phyloP scores from a whole-genome alignment of 2,329 filamentous ascomycete genomes.

The Orbilia quercus region DNA sequence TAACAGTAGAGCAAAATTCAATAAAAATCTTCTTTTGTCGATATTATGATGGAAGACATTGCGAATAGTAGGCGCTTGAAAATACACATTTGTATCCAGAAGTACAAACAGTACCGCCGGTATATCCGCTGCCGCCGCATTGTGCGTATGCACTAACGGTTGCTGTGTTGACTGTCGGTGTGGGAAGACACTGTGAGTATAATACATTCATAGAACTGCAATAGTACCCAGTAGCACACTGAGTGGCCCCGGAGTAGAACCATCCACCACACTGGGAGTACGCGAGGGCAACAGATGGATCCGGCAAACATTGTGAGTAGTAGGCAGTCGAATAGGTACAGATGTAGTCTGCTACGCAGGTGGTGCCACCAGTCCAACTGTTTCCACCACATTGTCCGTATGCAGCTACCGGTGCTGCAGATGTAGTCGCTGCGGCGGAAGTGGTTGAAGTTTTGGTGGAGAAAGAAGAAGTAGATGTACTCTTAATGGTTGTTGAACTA shows the following conservation, averaged over 20 bases:
- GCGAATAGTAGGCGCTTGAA: conserved; percentile 56
- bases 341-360: conserved; percentile 8
- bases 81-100: conserved; percentile 51
- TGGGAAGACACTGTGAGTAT: conserved; percentile 9
- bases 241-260: conserved; percentile 2
- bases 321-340: conserved; percentile 3
- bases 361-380: conserved; percentile 12
- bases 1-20: too few relatives aligned
- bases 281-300: background rate
- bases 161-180: conserved; percentile 7
- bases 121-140: conserved; percentile 56
- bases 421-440: conserved; percentile 5
- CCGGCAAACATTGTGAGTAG: conserved; percentile 12
- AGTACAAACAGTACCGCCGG: conserved; percentile 55
- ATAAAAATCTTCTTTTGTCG: background rate
- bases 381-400: conserved; percentile 19
- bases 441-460: background rate
- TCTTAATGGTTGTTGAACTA: conserved; percentile 8
- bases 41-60: conserved; percentile 37
- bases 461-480: too few relatives aligned
- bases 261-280: conserved; percentile 21
- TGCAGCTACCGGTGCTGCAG: background rate
- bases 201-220: conserved; percentile 4
- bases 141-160: conserved; percentile 47
- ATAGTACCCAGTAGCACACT: conserved; percentile 10